phyloP scores from a whole-genome alignment of 2,329 filamentous ascomycete species.

The Chrysoporthe deuterocubensis region DNA sequence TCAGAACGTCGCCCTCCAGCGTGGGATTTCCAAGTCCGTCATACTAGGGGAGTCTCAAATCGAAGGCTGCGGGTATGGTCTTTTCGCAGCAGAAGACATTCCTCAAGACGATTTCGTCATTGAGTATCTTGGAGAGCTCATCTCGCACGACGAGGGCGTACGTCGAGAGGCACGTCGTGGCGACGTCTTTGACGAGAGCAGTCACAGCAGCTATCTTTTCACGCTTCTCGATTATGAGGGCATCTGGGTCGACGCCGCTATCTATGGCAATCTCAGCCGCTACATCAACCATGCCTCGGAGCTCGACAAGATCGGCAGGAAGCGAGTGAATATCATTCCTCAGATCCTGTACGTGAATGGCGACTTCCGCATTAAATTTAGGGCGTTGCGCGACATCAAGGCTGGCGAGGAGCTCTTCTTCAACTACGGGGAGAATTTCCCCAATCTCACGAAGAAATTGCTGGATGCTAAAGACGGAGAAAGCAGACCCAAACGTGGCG shows the following conservation, averaged over 20 bases:
- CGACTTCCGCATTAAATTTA: constrained; percentile 76
- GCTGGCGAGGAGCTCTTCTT: constrained; percentile 81
- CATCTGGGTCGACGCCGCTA: constrained; percentile 74
- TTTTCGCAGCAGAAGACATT: constrained; percentile 73
- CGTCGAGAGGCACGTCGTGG: constrained; percentile 66
- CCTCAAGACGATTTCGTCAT: constrained; percentile 73
- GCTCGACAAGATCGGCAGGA: constrained; percentile 48
- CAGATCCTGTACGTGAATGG: constrained; percentile 75
- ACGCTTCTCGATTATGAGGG: constrained; percentile 63
- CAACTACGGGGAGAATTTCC: constrained; percentile 75
- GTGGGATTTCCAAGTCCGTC: constrained; percentile 66
- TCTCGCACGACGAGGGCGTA: constrained; percentile 71
- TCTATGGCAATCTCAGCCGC: constrained; percentile 78
- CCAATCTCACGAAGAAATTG: constrained; percentile 60
- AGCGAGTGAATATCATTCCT: constrained; percentile 61
- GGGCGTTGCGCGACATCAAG: constrained; percentile 67
- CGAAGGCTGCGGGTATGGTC: constrained; percentile 70
- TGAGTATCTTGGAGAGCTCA: constrained; percentile 80
- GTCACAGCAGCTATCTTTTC: constrained; percentile 68
- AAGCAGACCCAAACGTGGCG: constrained; percentile 21
- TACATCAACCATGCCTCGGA: constrained; percentile 80
- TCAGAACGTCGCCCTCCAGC: constrained; percentile 74
- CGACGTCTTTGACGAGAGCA: constrained; percentile 64
- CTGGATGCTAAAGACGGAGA: constrained; percentile 47
- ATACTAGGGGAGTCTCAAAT: constrained; percentile 73